Base-by-base conservation (phyloP, 1,284 basidiomycete genomes). In the Trametes pubescens region DNA sequence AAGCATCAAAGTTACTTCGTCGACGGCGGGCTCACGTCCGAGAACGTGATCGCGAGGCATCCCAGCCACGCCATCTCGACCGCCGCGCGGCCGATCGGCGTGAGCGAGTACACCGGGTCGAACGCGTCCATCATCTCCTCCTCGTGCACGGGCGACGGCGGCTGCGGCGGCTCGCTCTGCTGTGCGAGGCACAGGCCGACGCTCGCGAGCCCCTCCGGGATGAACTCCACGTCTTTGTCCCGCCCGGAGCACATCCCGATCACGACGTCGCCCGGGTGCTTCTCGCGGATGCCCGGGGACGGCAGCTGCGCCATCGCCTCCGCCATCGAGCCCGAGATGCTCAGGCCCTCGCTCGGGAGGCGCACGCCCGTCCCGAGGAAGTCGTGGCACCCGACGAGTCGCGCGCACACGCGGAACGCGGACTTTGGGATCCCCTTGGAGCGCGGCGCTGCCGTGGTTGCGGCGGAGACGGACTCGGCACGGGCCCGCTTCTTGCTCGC, bases 41-140 rank as follows among this genome's bases (percentile, higher is more conserved):
- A 92, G 66, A 88, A 90, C 63, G 87, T 89, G 63, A 94, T 80
- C 10, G 92, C 90, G 73, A 94, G 81, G 63, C 87, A 88, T 11
- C 91, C 92, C 51, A 91, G 79, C 90, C 91, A 94, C 26, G 87
- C 87, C 89, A 93, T 91, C 79, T 94, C 92, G 66, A 92, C 81
- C 24, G 87, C 89, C 2, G 92, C 90, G 64, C 85, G 82, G 37
- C 92, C 92, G 57, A 94, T 84, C 0, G 90, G 86, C 9, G 89
- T 94, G 65, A 91, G 78, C 57, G 81, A 74, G 53, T 80, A 73
- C 55, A 80, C 75, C 2, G 78, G 77, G 55, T 75, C 71, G 47
- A 74, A 74, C 57, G 80, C 78, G 52, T 80, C 76, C 18, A 73
- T 72, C 51, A 79, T 78, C 21, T 77, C 79, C 57, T 79, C 79